Conservation (phyloP, 225 moss, liverwort and hornwort genomes). For the Bryum argenteum region DNA sequence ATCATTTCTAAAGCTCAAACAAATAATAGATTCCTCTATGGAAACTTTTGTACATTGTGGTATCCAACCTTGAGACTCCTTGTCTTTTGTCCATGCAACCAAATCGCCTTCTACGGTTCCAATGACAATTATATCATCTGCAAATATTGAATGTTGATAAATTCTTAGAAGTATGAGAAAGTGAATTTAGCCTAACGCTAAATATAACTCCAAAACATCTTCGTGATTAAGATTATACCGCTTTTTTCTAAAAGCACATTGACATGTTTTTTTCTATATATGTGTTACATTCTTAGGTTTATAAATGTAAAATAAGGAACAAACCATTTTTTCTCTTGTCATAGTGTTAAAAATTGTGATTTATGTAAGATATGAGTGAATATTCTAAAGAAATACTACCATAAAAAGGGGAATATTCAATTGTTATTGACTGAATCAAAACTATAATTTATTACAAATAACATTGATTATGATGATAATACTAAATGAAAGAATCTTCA, state of each 20-base stretch:
- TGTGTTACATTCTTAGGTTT: accelerated
- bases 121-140: conserved; percentile 28
- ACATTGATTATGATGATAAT: not conserved
- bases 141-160: not conserved
- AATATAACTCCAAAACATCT: not conserved
- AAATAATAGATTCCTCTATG: not conserved
- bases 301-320: no score
- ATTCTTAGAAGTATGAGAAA: not conserved
- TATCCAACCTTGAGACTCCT: conserved; percentile 36
- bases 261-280: accelerated
- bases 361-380: no score
- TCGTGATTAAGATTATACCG: not conserved
- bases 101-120: conserved; percentile 51
- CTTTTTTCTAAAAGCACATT: not conserved
- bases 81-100: conserved; percentile 47
- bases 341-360: no score
- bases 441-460: not conserved
- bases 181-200: not conserved
- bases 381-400: not conserved
- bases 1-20: conserved; percentile 13
- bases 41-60: conserved; percentile 31
- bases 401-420: no score
- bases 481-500: conserved; percentile 30
- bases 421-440: no score
- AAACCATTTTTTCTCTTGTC: no score